phyloP scores from a whole-genome alignment of 2,329 filamentous ascomycete species.

The Grosmannia huntii region DNA sequence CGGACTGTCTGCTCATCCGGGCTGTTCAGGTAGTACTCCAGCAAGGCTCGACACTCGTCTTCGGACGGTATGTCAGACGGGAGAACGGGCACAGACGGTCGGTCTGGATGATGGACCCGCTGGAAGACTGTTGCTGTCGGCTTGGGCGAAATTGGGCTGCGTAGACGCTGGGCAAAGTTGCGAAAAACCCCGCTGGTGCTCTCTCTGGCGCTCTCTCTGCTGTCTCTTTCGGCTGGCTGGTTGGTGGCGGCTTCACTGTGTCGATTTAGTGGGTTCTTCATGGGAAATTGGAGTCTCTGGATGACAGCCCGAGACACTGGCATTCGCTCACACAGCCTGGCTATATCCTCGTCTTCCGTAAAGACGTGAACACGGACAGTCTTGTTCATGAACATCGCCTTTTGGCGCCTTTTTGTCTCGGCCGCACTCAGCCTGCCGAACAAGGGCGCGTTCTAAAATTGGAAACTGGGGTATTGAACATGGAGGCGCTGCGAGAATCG shows the following conservation, averaged over 20 bases:
- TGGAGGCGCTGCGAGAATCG: background rate
- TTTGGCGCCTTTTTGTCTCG: background rate
- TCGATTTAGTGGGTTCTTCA: slow-evolving; percentile 9
- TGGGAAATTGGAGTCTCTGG: background rate
- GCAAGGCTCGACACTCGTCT: slow-evolving; percentile 15
- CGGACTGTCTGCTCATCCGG: background rate
- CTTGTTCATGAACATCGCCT: background rate
- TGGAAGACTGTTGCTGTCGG: background rate
- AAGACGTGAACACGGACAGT: background rate
- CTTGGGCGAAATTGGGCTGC: background rate
- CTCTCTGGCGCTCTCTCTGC: background rate
- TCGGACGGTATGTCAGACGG: slow-evolving; percentile 15
- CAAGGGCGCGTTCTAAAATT: too few relatives aligned
- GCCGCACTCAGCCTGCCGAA: background rate
- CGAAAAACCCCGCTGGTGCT: background rate
- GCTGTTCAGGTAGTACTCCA: background rate
- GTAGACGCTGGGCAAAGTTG: background rate
- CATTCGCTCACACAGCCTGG: background rate
- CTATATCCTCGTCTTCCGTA: background rate
- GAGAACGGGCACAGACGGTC: slow-evolving; percentile 10
- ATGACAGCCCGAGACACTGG: background rate
- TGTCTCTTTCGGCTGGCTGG: background rate
- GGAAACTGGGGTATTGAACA: too few relatives aligned
- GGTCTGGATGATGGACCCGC: slow-evolving; percentile 16
- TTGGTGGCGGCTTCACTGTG: slow-evolving; percentile 2